Evolutionary conservation across 768 basidiomycete genomes (phyloP).

Genomic region (Leccinum truebloodii): DNA sequence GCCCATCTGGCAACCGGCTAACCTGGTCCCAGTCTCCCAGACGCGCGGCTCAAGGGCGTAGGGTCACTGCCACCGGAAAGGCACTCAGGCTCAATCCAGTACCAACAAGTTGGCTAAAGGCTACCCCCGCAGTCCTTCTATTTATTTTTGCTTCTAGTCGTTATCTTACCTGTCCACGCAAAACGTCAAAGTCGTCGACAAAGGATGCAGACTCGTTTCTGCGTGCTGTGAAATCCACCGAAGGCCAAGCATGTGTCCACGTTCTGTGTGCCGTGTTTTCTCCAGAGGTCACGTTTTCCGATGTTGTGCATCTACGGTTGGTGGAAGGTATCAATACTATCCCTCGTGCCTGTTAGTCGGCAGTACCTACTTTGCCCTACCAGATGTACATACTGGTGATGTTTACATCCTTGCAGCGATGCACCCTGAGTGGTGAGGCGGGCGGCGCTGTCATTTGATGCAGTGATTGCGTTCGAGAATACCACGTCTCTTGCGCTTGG

Average conservation of each 20-base stretch:
- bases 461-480: slow-evolving; percentile 75
- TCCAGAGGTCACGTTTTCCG: slow-evolving; percentile 81
- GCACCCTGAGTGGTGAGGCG: slow-evolving; percentile 67
- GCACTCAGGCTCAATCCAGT: too few species aligned
- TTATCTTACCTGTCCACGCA: slow-evolving; percentile 50
- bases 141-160: background rate
- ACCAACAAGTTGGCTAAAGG: too few species aligned
- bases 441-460: slow-evolving; percentile 86
- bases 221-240: slow-evolving; percentile 84
- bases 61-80: too few species aligned
- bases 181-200: slow-evolving; percentile 34
- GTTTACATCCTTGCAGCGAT: slow-evolving; percentile 50
- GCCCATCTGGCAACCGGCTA: too few species aligned
- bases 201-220: slow-evolving; percentile 64
- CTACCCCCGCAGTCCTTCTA: too few species aligned
- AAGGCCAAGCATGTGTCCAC: slow-evolving; percentile 93
- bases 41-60: too few species aligned
- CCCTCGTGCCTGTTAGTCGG: slow-evolving; percentile 66
- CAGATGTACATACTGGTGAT: background rate
- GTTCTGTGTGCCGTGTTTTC: slow-evolving; percentile 87
- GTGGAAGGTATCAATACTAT: slow-evolving; percentile 86
- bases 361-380: slow-evolving; percentile 47
- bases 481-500: slow-evolving; percentile 93
- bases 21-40: too few species aligned
- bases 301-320: slow-evolving; percentile 68